phyloP scores from a whole-genome alignment of 2,329 filamentous ascomycete genomes.

The Paraconiothyrium brasiliense region DNA sequence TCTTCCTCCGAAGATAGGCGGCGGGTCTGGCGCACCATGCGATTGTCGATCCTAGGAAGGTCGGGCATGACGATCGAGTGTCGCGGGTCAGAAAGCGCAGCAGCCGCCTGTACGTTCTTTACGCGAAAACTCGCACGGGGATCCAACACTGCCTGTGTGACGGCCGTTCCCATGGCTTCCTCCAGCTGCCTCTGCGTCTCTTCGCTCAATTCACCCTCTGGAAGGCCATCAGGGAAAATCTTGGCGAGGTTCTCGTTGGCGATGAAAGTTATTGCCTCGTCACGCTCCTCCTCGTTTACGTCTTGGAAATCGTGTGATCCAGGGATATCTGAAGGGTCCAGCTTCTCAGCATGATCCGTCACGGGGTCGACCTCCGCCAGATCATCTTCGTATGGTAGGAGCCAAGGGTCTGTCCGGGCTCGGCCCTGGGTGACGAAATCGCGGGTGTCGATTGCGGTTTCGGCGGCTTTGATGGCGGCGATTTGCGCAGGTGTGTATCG shows the following conservation, averaged over 20 bases:
- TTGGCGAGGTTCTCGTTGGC: constrained; percentile 48
- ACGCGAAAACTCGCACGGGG: constrained; percentile 58
- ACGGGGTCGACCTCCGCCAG: constrained; percentile 79
- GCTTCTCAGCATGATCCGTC: constrained; percentile 68
- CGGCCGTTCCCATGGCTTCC: constrained; percentile 41
- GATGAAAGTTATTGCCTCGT: constrained; percentile 42
- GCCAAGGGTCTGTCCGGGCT: constrained; percentile 76
- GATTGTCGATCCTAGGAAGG: constrained; percentile 57
- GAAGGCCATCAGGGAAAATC: constrained; percentile 47
- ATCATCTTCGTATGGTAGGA: constrained; percentile 76
- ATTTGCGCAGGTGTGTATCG: constrained; percentile 85
- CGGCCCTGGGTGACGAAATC: constrained; percentile 79
- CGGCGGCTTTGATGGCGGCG: constrained; percentile 81
- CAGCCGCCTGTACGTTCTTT: constrained; percentile 59
- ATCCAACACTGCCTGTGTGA: constrained; percentile 49
- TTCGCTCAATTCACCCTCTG: constrained; percentile 36
- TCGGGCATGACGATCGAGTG: constrained; percentile 59
- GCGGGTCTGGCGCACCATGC: constrained; percentile 47
- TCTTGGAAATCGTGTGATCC: constrained; percentile 35
- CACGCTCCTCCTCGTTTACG: constrained; percentile 44
- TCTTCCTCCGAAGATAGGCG: constrained; percentile 47
- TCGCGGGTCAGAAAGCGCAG: constrained; percentile 59
- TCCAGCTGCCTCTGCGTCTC: constrained; percentile 31
- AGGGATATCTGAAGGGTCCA: constrained; percentile 31
- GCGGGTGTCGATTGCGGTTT: constrained; percentile 75